Evolutionary conservation across 495 filamentous ascomycete species (phyloP), one percentile per base, ranked within the genome.

Genomic region (Podospora fimiseda): DNA sequence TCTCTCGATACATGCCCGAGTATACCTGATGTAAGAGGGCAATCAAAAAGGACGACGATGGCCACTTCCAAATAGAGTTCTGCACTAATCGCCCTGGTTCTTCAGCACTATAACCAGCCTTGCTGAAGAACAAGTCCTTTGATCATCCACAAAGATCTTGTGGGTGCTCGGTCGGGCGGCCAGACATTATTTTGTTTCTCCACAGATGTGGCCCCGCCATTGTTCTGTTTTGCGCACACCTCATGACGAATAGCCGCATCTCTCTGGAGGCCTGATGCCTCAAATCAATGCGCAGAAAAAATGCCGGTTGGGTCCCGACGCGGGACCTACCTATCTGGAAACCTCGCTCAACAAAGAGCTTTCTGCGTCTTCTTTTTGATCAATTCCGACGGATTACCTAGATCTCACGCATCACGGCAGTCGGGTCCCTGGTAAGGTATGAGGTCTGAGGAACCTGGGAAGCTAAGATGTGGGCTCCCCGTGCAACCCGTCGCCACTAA

Each of bases 181-280:
- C 46, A 49, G 44, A 48, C 44, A 37, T 50, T 41, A 55, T 51
- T 56, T 46, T 24, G 27, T 2, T 39, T 46, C 53, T 24, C 53
- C 53, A 56, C 53, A 19, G 11, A n/a, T 1, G 39, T 41, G 53
- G 53, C 41, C 21, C 53, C 53, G 53, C 46, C 49, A 40, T 22
- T 21, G 20, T 42, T 42, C 40, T 43, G 20, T 38, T 20, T 50
- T 55, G 41, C 42, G 41, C 46, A 39, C 52, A 46, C 44, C 53
- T 39, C 33, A 40, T 44, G 40, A 56, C 47, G 41, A 50, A 41
- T 39, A 23, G 27, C 42, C 19, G 39, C 14, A 11, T 33, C 22
- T 39, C 48, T 50, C 42, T 36, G 22, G 36, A 33, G 27, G 27
- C 11, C 27, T 33, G 11, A 5, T 11, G 5, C 6, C 5, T 33